Percentiles rank a stretch among this genome's conserved stretches.
Conservation (phyloP, 768 basidiomycete genomes). For the Tulasnella sp. region DNA sequence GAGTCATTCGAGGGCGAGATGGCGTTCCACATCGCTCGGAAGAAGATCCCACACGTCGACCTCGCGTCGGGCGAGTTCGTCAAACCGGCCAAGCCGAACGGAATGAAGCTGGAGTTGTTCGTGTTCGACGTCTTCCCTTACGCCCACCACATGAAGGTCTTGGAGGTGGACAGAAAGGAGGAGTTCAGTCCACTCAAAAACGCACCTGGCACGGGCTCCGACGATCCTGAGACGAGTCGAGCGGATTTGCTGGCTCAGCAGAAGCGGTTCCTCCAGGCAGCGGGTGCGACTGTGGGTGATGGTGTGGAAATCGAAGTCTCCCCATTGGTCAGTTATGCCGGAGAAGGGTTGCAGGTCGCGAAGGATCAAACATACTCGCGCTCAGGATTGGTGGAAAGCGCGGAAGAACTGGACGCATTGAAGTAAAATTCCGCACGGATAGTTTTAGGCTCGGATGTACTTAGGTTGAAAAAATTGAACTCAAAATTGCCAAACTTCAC, state of each 20-base stretch:
- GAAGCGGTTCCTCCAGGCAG: slow-evolving; percentile 69
- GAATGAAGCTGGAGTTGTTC: slow-evolving; percentile 98
- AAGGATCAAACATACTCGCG: slow-evolving; percentile 74
- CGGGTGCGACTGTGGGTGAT: slow-evolving; percentile 68
- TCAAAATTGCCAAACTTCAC: background rate
- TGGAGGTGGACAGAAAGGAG: slow-evolving; percentile 82
- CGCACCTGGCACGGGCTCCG: slow-evolving; percentile 84
- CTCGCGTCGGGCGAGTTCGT: slow-evolving; percentile 53
- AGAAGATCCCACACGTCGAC: slow-evolving; percentile 89
- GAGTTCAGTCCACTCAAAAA: slow-evolving; percentile 99
- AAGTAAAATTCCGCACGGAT: slow-evolving; percentile 38
- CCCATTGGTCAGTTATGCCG: slow-evolving; percentile 82
- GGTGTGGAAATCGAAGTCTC: slow-evolving; percentile 87
- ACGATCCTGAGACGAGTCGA: slow-evolving; percentile 87
- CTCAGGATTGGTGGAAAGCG: slow-evolving; percentile 60
- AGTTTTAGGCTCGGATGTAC: background rate
- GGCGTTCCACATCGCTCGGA: slow-evolving; percentile 95
- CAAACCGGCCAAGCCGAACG: slow-evolving; percentile 89
- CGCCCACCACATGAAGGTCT: slow-evolving; percentile 73
- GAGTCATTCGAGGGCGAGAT: slow-evolving; percentile 81
- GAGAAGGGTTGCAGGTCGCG: slow-evolving; percentile 78
- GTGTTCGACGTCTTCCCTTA: slow-evolving; percentile 98
- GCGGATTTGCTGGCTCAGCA: slow-evolving; percentile 87
- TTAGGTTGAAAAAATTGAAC: slow-evolving; percentile 8
- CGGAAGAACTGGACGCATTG: slow-evolving; percentile 70